These are phyloP conservation scores for Lagenaria siceraria DNA, from an alignment of 306 rosid genomes.

Conservation along the genomic window DNA sequence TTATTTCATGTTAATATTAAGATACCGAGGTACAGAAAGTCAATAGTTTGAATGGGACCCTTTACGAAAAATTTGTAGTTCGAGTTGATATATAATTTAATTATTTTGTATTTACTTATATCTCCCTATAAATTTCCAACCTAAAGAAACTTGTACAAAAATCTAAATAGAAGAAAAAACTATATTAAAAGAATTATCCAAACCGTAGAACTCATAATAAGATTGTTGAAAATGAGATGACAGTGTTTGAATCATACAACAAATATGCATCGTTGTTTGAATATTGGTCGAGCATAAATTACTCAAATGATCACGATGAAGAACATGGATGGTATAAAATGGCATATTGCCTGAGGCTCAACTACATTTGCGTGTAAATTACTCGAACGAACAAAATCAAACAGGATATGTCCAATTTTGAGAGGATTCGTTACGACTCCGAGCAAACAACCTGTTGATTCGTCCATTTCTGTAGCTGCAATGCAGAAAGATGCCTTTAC, in stretches of 20 bases:
- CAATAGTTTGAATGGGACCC: too few relatives aligned
- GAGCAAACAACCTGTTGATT: neutral
- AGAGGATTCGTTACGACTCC: neutral
- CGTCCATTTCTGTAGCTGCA: neutral
- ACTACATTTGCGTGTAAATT: neutral
- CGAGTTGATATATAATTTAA: too few relatives aligned
- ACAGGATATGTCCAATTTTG: neutral
- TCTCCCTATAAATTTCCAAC: too few relatives aligned
- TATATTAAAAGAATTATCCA: too few relatives aligned
- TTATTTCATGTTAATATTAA: too few relatives aligned
- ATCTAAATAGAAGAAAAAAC: too few relatives aligned
- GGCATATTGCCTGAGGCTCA: neutral
- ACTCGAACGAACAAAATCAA: neutral
- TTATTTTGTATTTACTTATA: too few relatives aligned
- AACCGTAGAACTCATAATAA: too few relatives aligned
- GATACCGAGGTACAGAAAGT: too few relatives aligned
- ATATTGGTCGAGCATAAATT: neutral
- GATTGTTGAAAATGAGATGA: neutral
- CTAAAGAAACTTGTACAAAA: too few relatives aligned
- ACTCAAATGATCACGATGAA: neutral
- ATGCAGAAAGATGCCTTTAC: neutral
- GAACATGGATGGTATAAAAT: neutral
- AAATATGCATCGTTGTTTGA: neutral
- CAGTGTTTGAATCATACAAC: neutral
- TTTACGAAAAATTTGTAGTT: too few relatives aligned